Conservation (phyloP, 305 asterid genomes). For the Ajuga reptans region DNA sequence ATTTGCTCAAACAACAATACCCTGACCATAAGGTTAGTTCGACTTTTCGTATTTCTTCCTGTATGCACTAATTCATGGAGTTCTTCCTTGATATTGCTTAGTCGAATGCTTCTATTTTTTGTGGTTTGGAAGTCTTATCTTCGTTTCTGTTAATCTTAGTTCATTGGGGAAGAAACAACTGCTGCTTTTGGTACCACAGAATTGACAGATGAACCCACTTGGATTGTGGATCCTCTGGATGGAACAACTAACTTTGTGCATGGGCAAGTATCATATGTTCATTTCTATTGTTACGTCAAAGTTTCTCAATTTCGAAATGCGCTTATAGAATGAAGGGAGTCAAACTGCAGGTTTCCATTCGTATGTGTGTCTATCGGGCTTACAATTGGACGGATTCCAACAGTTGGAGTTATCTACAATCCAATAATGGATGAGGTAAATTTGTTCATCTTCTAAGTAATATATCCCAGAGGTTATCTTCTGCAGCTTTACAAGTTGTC, state of each 20-base stretch:
- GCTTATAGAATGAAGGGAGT: conserved; percentile 13
- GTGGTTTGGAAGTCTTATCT: conserved; percentile 5
- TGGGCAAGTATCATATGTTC: conserved; percentile 42
- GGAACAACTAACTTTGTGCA: conserved; percentile 98
- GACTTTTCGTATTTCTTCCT: not conserved
- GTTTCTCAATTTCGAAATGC: not conserved
- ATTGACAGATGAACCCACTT: conserved; percentile 87
- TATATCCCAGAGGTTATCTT: not conserved
- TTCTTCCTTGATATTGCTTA: not conserved
- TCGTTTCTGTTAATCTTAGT: conserved; percentile 33
- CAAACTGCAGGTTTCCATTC: conserved; percentile 69
- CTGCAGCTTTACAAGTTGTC: conserved; percentile 1
- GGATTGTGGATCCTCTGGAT: conserved; percentile 97
- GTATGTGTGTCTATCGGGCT: conserved; percentile 94
- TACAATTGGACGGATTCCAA: conserved; percentile 64
- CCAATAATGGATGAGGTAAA: conserved; percentile 92
- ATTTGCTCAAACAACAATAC: conserved; percentile 49
- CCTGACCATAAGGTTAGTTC: conserved; percentile 68
- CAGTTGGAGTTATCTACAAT: conserved; percentile 84
- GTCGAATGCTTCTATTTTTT: not conserved
- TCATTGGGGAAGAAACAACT: conserved; percentile 96
- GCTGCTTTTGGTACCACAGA: conserved; percentile 69
- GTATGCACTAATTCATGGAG: not conserved
- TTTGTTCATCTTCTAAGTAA: not conserved
- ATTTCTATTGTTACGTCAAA: not conserved